Evolutionary conservation across 192 early-diverging fungal genomes (phyloP).

Genomic region (Rhizophagus prolifer): DNA sequence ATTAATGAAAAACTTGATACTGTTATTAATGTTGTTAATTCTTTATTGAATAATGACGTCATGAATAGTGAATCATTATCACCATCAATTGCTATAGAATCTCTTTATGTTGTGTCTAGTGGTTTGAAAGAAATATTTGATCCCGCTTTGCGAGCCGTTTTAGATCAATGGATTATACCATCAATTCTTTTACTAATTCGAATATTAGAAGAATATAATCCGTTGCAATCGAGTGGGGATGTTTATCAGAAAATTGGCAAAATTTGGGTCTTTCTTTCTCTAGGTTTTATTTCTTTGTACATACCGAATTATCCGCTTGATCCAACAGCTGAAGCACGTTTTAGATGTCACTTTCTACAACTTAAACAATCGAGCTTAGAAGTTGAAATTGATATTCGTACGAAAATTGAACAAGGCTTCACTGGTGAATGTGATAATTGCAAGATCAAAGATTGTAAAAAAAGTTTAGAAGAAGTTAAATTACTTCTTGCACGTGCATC

Average conservation of each 20-base stretch:
- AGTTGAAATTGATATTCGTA: conserved; percentile 59
- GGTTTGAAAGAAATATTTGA: conserved; percentile 2
- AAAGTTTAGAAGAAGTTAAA: conserved; percentile 37
- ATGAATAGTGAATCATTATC: neutral
- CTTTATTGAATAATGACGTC: neutral
- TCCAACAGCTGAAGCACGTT: conserved; percentile 73
- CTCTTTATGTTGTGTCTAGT: neutral
- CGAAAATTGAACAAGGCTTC: conserved; percentile 55
- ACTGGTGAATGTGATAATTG: conserved; percentile 60
- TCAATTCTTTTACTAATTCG: conserved; percentile 24
- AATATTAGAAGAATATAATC: neutral
- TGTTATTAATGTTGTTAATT: conserved; percentile 2
- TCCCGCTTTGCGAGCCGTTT: neutral
- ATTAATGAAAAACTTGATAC: neutral
- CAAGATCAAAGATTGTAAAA: conserved; percentile 33
- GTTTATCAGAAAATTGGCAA: conserved; percentile 46
- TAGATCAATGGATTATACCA: conserved; percentile 13
- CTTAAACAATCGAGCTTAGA: conserved; percentile 47
- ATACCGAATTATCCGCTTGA: conserved; percentile 82
- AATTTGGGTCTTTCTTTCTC: conserved; percentile 56
- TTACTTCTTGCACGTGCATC: conserved; percentile 38
- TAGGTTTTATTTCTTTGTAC: conserved; percentile 66
- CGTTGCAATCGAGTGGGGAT: neutral
- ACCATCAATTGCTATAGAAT: neutral
- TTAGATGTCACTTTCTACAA: conserved; percentile 64